Conservation (phyloP, 352 stramenopile species). For the Phytophthora sojae region DNA sequence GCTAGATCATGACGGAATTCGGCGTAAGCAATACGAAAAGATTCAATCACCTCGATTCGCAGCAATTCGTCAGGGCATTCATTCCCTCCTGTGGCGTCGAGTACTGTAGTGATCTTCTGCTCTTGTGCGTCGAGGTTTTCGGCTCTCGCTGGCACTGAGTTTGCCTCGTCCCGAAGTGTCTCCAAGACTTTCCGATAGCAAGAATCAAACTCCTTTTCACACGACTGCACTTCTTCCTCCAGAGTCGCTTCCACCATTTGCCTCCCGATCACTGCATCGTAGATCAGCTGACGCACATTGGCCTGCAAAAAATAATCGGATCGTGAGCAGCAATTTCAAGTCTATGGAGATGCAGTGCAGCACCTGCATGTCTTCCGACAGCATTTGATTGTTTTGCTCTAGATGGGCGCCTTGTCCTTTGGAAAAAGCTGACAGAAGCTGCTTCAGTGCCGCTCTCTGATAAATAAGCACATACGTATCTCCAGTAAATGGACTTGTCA, state of each 20-base stretch:
- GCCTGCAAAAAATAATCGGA: conserved; percentile 21
- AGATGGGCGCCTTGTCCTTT: conserved; percentile 4
- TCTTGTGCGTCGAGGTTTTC: conserved; percentile 18
- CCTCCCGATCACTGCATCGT: conserved; percentile 75
- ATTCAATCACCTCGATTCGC: conserved; percentile 48
- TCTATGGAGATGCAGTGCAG: neutral
- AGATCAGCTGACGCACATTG: conserved; percentile 59
- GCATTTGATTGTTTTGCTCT: conserved; percentile 36
- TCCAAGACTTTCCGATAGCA: conserved; percentile 44
- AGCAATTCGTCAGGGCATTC: conserved; percentile 55
- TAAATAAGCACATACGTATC: neutral
- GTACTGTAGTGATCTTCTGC: conserved; percentile 28
- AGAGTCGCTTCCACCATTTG: conserved; percentile 71
- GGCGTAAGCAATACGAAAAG: conserved; percentile 38
- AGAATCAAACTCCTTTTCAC: conserved; percentile 48
- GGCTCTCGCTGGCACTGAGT: conserved; percentile 18
- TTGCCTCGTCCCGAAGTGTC: conserved; percentile 25
- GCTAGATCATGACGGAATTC: conserved; percentile 42
- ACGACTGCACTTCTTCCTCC: conserved; percentile 54
- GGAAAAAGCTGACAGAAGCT: conserved; percentile 45
- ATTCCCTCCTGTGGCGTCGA: conserved; percentile 21
- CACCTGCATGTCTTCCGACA: conserved; percentile 32
- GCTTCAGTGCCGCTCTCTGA: conserved; percentile 59
- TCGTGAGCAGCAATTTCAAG: conserved; percentile 1
- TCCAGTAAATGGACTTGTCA: neutral